Evolutionary conservation across 2,329 filamentous ascomycete species (phyloP), one percentile per base, ranked within the genome.

Genomic region (Aureobasidium sp.): DNA sequence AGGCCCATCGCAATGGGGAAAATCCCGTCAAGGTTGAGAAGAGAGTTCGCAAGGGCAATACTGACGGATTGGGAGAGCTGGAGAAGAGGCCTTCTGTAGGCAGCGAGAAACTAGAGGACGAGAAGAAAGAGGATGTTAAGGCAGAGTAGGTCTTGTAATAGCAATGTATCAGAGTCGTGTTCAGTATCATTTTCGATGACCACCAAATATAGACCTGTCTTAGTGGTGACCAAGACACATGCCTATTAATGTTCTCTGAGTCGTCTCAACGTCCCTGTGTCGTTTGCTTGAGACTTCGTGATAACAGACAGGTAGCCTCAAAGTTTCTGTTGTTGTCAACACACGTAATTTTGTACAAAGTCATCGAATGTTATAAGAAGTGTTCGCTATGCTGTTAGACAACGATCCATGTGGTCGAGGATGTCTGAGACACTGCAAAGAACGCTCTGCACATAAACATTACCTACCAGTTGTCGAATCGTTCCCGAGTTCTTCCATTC

Each of bases 1-100:
- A 64, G 14, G 69, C 69, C 11, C 67, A 71, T 51, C 65, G 65
- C 56, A 69, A 67, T 47, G 63, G 64, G n/a, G 68, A 70, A 61
- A 71, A 70, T 45, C 69, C 69, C 7, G 68, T 70, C 17, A 66
- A 64, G 64, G 65, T 65, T 4, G 68, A 70, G 62, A 62, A 65
- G 27, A 65, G 63, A 20, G 52, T 67, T 8, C 53, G 68, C 17
- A 70, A 70, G 61, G 42, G 41, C n/a, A 48, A 48, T 9, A 34
- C 42, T 36, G 55, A 48, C 12, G 51, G 3, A 29, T 14, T n/a
- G 36, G 31, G 15, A 7, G 31, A 22, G 11, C 2, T 37, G 12
- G 51, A 41, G 4, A 53, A 41, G 34, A 41, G 51, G 8, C 29
- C 51, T 5, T 36, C 48, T 15, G 48, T 36, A 22, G 20, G 48